Evolutionary conservation across 768 basidiomycete species (phyloP).

Genomic region (Podaxis sp.): DNA sequence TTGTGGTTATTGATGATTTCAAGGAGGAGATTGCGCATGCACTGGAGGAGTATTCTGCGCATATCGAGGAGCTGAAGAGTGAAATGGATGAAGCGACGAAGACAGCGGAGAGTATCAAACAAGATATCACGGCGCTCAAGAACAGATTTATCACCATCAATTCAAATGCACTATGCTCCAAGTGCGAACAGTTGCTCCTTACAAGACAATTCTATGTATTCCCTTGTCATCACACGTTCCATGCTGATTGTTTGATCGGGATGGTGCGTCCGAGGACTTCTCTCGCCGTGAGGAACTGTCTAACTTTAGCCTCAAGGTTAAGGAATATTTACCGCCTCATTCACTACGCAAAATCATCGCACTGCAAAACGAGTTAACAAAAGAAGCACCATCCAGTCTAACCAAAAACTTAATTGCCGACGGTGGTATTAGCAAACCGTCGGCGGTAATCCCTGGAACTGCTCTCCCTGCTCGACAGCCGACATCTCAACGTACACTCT

Average conservation of each 20-base stretch:
- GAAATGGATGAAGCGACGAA: slow-evolving; percentile 97
- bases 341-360: slow-evolving; percentile 82
- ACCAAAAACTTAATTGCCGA: slow-evolving; percentile 25
- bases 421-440: slow-evolving; percentile 30
- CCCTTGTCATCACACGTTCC: slow-evolving; percentile 97
- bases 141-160: slow-evolving; percentile 93
- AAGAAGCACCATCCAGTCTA: slow-evolving; percentile 30
- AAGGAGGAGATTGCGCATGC: slow-evolving; percentile 98
- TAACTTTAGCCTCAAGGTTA: slow-evolving; percentile 56
- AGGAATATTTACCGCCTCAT: slow-evolving; percentile 83
- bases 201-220: slow-evolving; percentile 97
- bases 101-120: slow-evolving; percentile 90
- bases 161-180: slow-evolving; percentile 80
- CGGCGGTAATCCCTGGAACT: slow-evolving; percentile 23
- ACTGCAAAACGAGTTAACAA: slow-evolving; percentile 82
- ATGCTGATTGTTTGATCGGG: slow-evolving; percentile 94
- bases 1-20: slow-evolving; percentile 98
- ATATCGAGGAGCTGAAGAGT: slow-evolving; percentile 83
- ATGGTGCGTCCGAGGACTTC: slow-evolving; percentile 56
- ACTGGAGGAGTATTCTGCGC: slow-evolving; percentile 88
- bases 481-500: slow-evolving; percentile 56
- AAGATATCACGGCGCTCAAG: slow-evolving; percentile 81
- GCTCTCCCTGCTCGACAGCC: slow-evolving; percentile 40
- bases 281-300: neutral
- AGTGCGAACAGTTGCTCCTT: slow-evolving; percentile 73